Evolutionary conservation across 768 basidiomycete genomes (phyloP), one percentile per base, ranked within the genome.

Genomic region (Suillus hirtellus): DNA sequence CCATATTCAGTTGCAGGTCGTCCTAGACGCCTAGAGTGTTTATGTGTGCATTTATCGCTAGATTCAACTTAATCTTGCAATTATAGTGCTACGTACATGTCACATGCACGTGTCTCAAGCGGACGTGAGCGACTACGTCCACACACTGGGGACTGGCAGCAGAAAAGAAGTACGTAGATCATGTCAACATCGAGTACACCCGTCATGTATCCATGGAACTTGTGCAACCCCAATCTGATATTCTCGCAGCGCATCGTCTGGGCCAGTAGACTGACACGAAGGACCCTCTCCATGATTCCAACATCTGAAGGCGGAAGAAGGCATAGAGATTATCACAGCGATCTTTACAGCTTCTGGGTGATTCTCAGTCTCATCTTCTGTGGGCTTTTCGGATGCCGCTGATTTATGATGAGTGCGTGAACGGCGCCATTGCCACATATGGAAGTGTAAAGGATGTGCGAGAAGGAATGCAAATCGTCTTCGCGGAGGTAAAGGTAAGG

Each of bases 281-380:
- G 37, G 15, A 3, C 3, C 21, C 21, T 21, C 54, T 38, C 21
- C 21, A 15, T 24, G 8, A 2, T 24, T 56, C 21, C 15, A 15
- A 24, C 21, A 38, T 15, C 21, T 38, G 0, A 17, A 17, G 37
- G 37, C 21, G 21, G 15, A 10, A 17, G 37, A 24, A 10, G 54
- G 54, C 37, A 56, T 56, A 37, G 8, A 38, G 37, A 56, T 38
- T n/a, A 56, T 56, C 37, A 56, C 37, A 21, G 54, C 15, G 15
- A 56, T 17, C 3, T 17, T 10, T 15, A 56, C 54, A 38, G 54
- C 15, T 24, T 56, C 37, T 38, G 37, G 37, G 21, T 2, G 4
- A 24, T 38, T 24, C 11, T 21, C 35, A 9, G 7, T 35, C 19
- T n/a, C 35, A 2, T 21, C 12, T 14, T 37, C n/a, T 21, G 12